Conservation (phyloP, 2,329 filamentous ascomycete species). For the Phyllosticta citribraziliensis region DNA sequence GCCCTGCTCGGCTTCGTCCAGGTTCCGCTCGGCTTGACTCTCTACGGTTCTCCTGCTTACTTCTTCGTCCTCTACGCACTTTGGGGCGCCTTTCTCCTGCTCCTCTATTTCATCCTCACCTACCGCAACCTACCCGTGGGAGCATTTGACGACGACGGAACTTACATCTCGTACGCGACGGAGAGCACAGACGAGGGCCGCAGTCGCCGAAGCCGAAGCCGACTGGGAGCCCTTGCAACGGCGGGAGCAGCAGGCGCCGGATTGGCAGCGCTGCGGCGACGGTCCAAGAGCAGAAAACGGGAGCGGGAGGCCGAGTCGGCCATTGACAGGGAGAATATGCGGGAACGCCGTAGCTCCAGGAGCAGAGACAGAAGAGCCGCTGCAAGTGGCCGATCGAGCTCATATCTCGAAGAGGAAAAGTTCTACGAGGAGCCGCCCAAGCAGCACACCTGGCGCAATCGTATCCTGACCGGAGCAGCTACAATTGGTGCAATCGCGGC, state of each 20-base stretch:
- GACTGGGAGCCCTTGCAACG: slow-evolving; percentile 40
- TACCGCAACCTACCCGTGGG: slow-evolving; percentile 53
- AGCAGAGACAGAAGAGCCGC: background rate
- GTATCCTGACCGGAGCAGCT: slow-evolving; percentile 35
- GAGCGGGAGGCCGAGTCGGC: background rate
- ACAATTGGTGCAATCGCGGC: slow-evolving; percentile 32
- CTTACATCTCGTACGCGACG: slow-evolving; percentile 46
- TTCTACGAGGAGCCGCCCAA: slow-evolving; percentile 16
- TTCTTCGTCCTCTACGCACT: slow-evolving; percentile 81
- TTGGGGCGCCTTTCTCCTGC: slow-evolving; percentile 61
- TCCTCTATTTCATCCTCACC: slow-evolving; percentile 70
- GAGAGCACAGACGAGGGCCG: slow-evolving; percentile 39
- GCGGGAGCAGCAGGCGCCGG: slow-evolving; percentile 50
- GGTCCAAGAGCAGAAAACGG: slow-evolving; percentile 33
- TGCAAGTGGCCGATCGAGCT: slow-evolving; percentile 10
- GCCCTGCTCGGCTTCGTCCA: slow-evolving; percentile 77
- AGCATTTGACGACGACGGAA: slow-evolving; percentile 47
- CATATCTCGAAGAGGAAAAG: slow-evolving; percentile 35
- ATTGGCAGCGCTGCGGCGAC: slow-evolving; percentile 41
- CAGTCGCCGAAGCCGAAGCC: slow-evolving; percentile 25
- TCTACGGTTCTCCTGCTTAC: slow-evolving; percentile 81
- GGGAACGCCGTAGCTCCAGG: background rate
- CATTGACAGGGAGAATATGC: background rate
- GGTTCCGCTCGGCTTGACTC: slow-evolving; percentile 75
- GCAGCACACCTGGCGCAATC: slow-evolving; percentile 35